A percentile compares a stretch with the other conserved stretches of the same genome.
phyloP scores from a whole-genome alignment of 2,329 filamentous ascomycete species.

The Paraconiothyrium brasiliense region DNA sequence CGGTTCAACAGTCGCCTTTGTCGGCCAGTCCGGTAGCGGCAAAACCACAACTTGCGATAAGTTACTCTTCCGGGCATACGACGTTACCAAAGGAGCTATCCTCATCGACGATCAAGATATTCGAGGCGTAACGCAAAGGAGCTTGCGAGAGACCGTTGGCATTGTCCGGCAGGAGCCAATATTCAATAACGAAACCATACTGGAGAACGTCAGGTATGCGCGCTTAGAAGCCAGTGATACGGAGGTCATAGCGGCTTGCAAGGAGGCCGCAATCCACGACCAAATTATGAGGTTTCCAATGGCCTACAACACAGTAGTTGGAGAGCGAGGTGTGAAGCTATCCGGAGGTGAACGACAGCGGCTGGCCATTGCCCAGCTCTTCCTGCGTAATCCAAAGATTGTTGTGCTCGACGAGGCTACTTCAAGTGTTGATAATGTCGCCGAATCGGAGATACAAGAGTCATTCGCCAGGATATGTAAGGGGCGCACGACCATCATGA shows the following conservation, averaged over 20 bases:
- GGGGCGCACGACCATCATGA: conserved; percentile 69
- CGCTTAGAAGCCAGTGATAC: conserved; percentile 64
- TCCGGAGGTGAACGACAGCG: conserved; percentile 72
- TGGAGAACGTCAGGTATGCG: conserved; percentile 70
- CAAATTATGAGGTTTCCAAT: conserved; percentile 65
- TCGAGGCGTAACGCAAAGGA: conserved; percentile 63
- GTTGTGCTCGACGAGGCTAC: conserved; percentile 87
- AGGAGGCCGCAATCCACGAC: conserved; percentile 68
- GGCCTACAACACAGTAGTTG: conserved; percentile 35
- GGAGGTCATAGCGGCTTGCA: conserved; percentile 66
- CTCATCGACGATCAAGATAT: conserved; percentile 66
- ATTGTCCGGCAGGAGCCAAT: conserved; percentile 69
- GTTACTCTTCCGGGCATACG: conserved; percentile 66
- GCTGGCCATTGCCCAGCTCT: conserved; percentile 72
- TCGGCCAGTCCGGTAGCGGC: conserved; percentile 67
- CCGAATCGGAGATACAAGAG: conserved; percentile 69
- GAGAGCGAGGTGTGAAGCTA: conserved; percentile 50
- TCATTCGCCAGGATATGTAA: conserved; percentile 65
- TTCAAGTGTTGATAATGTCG: conserved; percentile 78
- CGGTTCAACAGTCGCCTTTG: conserved; percentile 64
- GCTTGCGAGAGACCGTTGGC: conserved; percentile 65
- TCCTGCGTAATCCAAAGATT: conserved; percentile 79
- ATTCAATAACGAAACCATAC: conserved; percentile 68
- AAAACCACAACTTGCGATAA: conserved; percentile 66
- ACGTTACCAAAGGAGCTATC: conserved; percentile 61